Percentiles rank a stretch among this genome's conserved stretches.
phyloP scores from a whole-genome alignment of 148 eudicot genomes.

The Heliosperma pusillum region DNA sequence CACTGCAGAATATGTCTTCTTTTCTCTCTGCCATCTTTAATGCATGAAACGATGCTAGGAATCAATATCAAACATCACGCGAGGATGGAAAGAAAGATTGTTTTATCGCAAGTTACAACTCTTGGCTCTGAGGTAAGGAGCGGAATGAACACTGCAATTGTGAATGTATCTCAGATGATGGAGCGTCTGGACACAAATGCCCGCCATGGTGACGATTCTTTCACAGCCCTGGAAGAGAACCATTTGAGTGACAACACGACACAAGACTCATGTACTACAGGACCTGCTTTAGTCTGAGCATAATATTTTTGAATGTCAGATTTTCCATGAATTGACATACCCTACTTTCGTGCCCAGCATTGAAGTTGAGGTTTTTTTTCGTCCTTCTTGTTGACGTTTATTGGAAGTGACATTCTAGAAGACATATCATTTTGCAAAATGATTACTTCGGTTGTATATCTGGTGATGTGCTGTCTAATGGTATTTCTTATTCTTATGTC shows the following conservation, averaged over 20 bases:
- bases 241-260: constrained; percentile 32
- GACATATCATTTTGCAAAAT: too few species aligned
- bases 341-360: too few species aligned
- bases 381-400: too few species aligned
- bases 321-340: too few species aligned
- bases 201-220: constrained; percentile 21
- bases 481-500: too few species aligned
- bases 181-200: constrained; percentile 51
- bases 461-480: too few species aligned
- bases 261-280: constrained; percentile 42
- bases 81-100: constrained; percentile 85
- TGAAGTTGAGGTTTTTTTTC: too few species aligned
- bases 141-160: constrained; percentile 52
- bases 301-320: constrained; percentile 40
- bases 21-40: not conserved
- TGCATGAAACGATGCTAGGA: constrained; percentile 55
- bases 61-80: constrained; percentile 74
- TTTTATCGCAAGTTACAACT: constrained; percentile 76
- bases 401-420: too few species aligned
- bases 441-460: too few species aligned
- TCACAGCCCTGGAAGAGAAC: constrained; percentile 16
- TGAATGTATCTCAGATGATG: constrained; percentile 70
- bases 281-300: constrained; percentile 43
- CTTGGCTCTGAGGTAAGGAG: constrained; percentile 58
- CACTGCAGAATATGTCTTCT: not conserved